phyloP scores from a whole-genome alignment of 495 filamentous ascomycete species.

The Letharia columbiana region DNA sequence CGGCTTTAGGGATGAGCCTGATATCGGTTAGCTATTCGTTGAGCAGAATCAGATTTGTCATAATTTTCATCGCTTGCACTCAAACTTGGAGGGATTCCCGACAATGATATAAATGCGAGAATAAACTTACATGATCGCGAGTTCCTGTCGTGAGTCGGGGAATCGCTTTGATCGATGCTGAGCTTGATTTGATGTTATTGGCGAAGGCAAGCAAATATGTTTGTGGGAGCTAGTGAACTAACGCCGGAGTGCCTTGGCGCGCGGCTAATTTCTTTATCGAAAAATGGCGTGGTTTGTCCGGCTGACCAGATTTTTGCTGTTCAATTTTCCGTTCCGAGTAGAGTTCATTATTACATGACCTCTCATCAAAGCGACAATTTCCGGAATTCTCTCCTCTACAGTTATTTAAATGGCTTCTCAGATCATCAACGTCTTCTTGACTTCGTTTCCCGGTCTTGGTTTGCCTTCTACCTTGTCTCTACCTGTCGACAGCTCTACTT shows the following conservation, averaged over 20 bases:
- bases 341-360: no score
- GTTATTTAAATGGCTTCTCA: conserved; percentile 30
- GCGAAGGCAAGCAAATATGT: not conserved
- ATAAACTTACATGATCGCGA: conserved; percentile 47
- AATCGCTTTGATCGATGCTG: conserved; percentile 46
- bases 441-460: conserved; percentile 71
- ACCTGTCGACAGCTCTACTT: conserved; percentile 41
- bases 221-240: conserved; percentile 3
- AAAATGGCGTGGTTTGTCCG: no score
- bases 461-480: conserved; percentile 71
- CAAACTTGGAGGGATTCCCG: not conserved
- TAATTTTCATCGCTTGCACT: not conserved
- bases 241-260: not conserved
- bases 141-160: conserved; percentile 51
- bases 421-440: conserved; percentile 72
- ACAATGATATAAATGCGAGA: not conserved
- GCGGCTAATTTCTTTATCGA: no score
- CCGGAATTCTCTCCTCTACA: no score
- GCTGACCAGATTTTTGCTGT: no score
- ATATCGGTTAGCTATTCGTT: conserved; percentile 11
- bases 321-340: no score
- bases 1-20: conserved; percentile 97
- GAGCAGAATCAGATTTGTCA: not conserved
- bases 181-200: not conserved
- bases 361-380: no score